Base-by-base conservation (phyloP, 768 basidiomycete species). In the Porphyrellus cyaneotinctus region DNA sequence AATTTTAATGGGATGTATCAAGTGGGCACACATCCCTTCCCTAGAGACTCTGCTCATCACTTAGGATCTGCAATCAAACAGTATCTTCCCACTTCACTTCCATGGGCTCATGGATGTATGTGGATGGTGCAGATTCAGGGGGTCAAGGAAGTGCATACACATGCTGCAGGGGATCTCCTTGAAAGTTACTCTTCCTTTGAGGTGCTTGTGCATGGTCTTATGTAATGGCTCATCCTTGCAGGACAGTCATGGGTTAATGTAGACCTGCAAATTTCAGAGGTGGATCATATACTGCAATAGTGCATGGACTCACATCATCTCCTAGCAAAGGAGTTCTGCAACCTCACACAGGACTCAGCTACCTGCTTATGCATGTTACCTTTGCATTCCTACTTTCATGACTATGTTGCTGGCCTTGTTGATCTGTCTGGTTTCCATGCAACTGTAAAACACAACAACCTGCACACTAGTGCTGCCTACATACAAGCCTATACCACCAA, bases 211-310 rank as follows among this genome's bases (percentile, higher is more conserved):
- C 7, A 41, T 5, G 37, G 31, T 17, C 30, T 52, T 2, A 41
- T 41, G 6, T 13, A 15, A 13, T 1, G 18, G 4, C 30, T 52
- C 17, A 17, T 52, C 1, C 12, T 32, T 46, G 12, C 20, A 35
- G 52, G 52, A 0, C 52, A 52, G 4, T 52, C 24, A n/a, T 52
- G 52, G 45, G 32, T 52, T n/a, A 39, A 52, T 17, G 32, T 52
- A 1, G 52, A 45, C 14, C 20, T 52, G 18, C 52, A 52, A 24
- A 30, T 52, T 1, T 52, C 51, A 1, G 14, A 26, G 8, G 45
- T 20, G 23, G 47, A 52, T 12, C 39, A 22, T 13, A 45, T 42
- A 11, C 39, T 52, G 13, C 45, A 47, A 18, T 52, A 32, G 52
- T 22, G 45, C 45, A 52, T 45, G 1, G 39, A 52, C 8, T 13